A percentile compares a stretch with the other conserved stretches of the same genome.
Conservation (phyloP, 2,329 filamentous ascomycete genomes). For the Lachnellula hyalina region DNA sequence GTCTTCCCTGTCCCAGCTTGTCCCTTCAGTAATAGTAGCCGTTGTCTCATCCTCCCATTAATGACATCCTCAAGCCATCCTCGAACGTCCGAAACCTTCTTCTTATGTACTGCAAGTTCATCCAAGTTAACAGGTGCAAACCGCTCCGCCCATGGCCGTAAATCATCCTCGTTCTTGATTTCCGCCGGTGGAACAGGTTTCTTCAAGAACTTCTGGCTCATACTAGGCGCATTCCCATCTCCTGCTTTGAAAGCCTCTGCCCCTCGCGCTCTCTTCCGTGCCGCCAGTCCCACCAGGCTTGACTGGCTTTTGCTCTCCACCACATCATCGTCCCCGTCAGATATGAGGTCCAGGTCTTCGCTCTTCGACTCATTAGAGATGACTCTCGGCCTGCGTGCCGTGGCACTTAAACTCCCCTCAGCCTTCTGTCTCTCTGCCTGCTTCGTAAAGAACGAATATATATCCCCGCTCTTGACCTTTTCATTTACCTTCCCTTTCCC, state of each 20-base stretch:
- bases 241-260: constrained; percentile 26
- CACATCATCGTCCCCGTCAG: constrained; percentile 48
- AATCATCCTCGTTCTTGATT: constrained; percentile 44
- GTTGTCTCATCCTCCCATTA: constrained; percentile 58
- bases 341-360: constrained; percentile 41
- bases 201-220: constrained; percentile 47
- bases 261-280: constrained; percentile 47
- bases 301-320: constrained; percentile 45
- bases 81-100: constrained; percentile 81
- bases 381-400: constrained; percentile 1
- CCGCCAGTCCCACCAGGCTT: constrained; percentile 52
- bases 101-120: constrained; percentile 91
- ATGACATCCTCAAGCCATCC: constrained; percentile 76
- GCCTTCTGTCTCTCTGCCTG: constrained; percentile 46
- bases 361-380: constrained; percentile 7
- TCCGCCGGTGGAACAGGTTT: constrained; percentile 32
- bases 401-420: constrained; percentile 9
- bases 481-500: constrained; percentile 40
- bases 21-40: constrained; percentile 80
- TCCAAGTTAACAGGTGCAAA: constrained; percentile 71
- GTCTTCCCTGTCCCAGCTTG: constrained; percentile 92
- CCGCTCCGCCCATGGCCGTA: constrained; percentile 79
- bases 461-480: constrained; percentile 50
- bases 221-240: constrained; percentile 23
- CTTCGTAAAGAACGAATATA: constrained; percentile 56